Percentiles rank a stretch among this genome's conserved stretches.
These are phyloP conservation scores for Globisporangium iwayamae DNA, from an alignment of 352 stramenopile genomes.

Conservation along the genomic window DNA sequence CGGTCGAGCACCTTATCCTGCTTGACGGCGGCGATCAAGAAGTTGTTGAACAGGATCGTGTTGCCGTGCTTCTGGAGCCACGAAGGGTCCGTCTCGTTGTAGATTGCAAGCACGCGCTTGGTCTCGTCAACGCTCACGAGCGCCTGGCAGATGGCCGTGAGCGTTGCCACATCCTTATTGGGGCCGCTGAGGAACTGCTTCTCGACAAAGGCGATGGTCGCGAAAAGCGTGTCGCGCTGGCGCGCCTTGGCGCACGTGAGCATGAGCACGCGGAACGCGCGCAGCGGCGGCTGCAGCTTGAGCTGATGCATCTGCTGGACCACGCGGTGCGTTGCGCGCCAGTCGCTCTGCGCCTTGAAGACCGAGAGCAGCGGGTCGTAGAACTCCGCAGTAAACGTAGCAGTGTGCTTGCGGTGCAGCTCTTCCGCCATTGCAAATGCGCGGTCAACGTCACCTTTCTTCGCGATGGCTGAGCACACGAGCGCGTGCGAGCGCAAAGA, in stretches of 20 bases:
- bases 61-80: slow-evolving; percentile 39
- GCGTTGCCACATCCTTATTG: slow-evolving; percentile 38
- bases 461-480: slow-evolving; percentile 41
- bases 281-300: slow-evolving; percentile 39
- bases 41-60: slow-evolving; percentile 59
- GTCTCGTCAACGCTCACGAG: slow-evolving; percentile 43
- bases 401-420: slow-evolving; percentile 20
- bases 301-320: slow-evolving; percentile 69
- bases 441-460: slow-evolving; percentile 44
- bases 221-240: slow-evolving; percentile 40
- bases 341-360: slow-evolving; percentile 61
- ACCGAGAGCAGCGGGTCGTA: slow-evolving; percentile 59
- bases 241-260: slow-evolving; percentile 42
- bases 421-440: slow-evolving; percentile 37
- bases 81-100: slow-evolving; percentile 30
- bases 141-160: slow-evolving; percentile 66
- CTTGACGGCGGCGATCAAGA: slow-evolving; percentile 46
- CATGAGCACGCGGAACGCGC: slow-evolving; percentile 60
- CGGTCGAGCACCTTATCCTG: slow-evolving; percentile 20
- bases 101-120: slow-evolving; percentile 41
- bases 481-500: slow-evolving; percentile 36
- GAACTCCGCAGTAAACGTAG: slow-evolving; percentile 19
- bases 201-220: slow-evolving; percentile 45
- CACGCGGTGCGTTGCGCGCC: slow-evolving; percentile 42
- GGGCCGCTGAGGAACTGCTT: slow-evolving; percentile 27